These are phyloP conservation scores for Yamadazyma scolyti DNA, from an alignment of 805 yeast genomes.

Conservation along the genomic window DNA sequence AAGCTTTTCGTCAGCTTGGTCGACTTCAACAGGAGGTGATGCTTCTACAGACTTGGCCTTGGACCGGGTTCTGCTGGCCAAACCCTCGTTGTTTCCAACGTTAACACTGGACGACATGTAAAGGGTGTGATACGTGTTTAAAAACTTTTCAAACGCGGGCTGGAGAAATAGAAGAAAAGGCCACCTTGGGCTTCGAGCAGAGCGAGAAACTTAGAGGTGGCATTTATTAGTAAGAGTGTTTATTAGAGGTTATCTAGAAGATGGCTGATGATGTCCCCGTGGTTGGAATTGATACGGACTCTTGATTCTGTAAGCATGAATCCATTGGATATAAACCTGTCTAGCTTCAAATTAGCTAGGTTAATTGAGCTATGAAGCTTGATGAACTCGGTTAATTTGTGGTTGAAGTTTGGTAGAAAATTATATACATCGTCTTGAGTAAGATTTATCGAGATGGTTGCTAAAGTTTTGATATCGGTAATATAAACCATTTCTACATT, in stretches of 20 bases:
- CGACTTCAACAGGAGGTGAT: constrained; percentile 6
- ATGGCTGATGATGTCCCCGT: no score
- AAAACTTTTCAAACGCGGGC: constrained; percentile 5
- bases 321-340: constrained; percentile 14
- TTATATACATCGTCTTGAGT: constrained; percentile 16
- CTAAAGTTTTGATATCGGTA: constrained; percentile 12
- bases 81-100: constrained; percentile 4
- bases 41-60: constrained; percentile 8
- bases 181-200: no score
- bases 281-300: no score
- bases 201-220: no score
- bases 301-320: background rate
- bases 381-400: constrained; percentile 17
- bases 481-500: constrained; percentile 8
- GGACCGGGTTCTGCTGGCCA: constrained; percentile 12
- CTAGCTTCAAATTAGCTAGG: constrained; percentile 17
- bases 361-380: constrained; percentile 16
- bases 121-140: constrained; percentile 6
- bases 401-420: constrained; percentile 9
- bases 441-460: constrained; percentile 19
- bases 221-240: no score
- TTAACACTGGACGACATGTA: constrained; percentile 8
- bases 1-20: constrained; percentile 19
- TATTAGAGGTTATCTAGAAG: no score
- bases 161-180: no score